Evolutionary conservation across 192 early-diverging fungal species (phyloP), one percentile per base, ranked within the genome.

Genomic region (Podila minutissima): DNA sequence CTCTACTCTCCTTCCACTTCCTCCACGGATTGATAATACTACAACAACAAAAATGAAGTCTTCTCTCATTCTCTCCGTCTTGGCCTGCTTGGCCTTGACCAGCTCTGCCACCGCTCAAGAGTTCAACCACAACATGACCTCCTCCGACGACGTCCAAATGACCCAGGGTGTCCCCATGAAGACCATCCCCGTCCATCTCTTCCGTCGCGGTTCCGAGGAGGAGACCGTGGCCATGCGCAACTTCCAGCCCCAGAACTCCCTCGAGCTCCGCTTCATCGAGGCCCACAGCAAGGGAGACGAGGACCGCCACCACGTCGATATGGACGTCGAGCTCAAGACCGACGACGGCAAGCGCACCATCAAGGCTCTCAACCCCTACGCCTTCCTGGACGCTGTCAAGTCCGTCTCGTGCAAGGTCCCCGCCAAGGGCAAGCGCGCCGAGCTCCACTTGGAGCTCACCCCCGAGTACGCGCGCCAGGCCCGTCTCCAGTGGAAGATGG

Each of bases 211-310:
- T 5, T 5, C 24, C 57, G 57, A 53, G 38, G 63, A 55, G 33
- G 62, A 62, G 48, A 32, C 64, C 24, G 20, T 31, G 33, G 64
- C 74, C 20, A 26, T 60, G 28, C 31, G 20, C 58, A 76, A 66
- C 22, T 76, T 76, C 46, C 31, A 29, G 17, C 74, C 74, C 31
- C 53, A 64, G 55, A 46, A 76, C 49, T 32, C 15, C 2, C 51
- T 76, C 24, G 50, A 67, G 46, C 74, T 76, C 62, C 67, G 74
- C 5, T 76, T 76, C 57, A 63, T 76, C 46, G 74, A 76, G 17
- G 62, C 53, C 0, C 58, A 69, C 2, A 65, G 70, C 33, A 5
- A 24, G 26, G 37, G 48, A 7, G 66, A 70, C 32, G 74, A 55
- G 10, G 62, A 67, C 22, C 70, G 67, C 63, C 74, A 76, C 59